Evolutionary conservation across 108 stramenopile genomes (phyloP).

Genomic region (Aureococcus anophagefferens): DNA sequence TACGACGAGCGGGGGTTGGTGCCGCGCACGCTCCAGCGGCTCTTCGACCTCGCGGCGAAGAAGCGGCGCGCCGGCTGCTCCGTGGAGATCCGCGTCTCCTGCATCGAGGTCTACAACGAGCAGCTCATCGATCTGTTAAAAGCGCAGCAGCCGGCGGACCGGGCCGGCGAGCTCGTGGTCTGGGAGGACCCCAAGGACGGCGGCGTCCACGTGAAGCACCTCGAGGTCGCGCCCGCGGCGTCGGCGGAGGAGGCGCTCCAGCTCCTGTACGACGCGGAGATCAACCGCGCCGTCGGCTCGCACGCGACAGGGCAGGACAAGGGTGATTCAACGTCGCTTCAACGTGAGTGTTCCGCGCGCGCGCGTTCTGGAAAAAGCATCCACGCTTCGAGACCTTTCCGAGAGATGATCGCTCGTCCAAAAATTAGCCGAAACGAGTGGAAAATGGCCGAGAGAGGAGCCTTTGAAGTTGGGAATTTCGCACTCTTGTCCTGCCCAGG

Average conservation of each 20-base stretch:
- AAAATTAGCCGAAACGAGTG: too few species aligned
- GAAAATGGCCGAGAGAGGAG: too few species aligned
- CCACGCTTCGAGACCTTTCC: too few species aligned
- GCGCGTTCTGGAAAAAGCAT: too few species aligned
- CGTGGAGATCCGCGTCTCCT: constrained; percentile 19
- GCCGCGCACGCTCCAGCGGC: constrained; percentile 3
- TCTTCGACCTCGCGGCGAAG: not conserved
- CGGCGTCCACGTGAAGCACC: constrained; percentile 7
- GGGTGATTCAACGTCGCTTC: too few species aligned
- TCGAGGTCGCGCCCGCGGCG: not conserved
- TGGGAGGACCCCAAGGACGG: constrained; percentile 5
- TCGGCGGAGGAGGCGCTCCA: constrained; percentile 22
- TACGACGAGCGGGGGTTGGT: constrained; percentile 7
- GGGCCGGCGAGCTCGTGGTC: constrained; percentile 14
- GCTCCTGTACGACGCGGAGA: constrained; percentile 21
- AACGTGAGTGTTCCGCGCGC: too few species aligned
- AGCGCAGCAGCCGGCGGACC: too few species aligned
- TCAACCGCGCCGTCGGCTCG: constrained; percentile 31
- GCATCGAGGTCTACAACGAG: constrained; percentile 43
- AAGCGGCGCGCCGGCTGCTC: not conserved
- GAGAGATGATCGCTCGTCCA: too few species aligned
- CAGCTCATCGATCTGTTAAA: constrained; percentile 21
- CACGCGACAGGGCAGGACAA: too few species aligned
- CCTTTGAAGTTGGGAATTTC: too few species aligned
- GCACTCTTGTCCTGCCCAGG: too few species aligned